Percentiles rank a stretch among this genome's conserved stretches.
Evolutionary conservation across 306 rosid genomes (phyloP).

Genomic region (Crotalaria pallida): DNA sequence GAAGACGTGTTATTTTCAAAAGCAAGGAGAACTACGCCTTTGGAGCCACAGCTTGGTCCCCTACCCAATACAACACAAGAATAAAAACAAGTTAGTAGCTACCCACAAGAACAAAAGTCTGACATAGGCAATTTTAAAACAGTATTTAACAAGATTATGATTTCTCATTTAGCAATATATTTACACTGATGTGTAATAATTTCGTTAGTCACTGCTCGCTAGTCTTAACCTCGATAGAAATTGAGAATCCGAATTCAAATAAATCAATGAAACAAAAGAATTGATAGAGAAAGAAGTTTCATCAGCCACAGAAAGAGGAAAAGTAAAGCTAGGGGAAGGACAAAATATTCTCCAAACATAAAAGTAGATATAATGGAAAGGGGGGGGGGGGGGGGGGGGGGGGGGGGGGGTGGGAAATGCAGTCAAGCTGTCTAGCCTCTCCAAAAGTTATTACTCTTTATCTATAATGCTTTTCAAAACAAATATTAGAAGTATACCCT

Average conservation of each 20-base stretch:
- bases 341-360: too few relatives aligned
- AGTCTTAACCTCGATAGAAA: not conserved
- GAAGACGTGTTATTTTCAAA: conserved; percentile 85
- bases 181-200: too few relatives aligned
- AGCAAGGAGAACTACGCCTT: conserved; percentile 83
- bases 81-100: conserved; percentile 6
- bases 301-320: not conserved
- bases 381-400: too few relatives aligned
- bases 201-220: not conserved
- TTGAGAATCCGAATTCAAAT: not conserved
- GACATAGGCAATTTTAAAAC: not conserved
- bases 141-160: not conserved
- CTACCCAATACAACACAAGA: conserved; percentile 38
- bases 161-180: too few relatives aligned
- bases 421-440: not conserved
- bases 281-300: not conserved
- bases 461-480: not conserved
- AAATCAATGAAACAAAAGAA: not conserved
- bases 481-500: not conserved
- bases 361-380: too few relatives aligned
- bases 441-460: not conserved
- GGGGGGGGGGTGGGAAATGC: too few relatives aligned
- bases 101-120: not conserved
- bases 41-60: conserved; percentile 82
- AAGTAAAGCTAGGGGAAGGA: not conserved